Percentiles rank a stretch among this genome's conserved stretches.
Evolutionary conservation across 2,329 filamentous ascomycete species (phyloP).

Genomic region (Chrysoporthe puriensis): DNA sequence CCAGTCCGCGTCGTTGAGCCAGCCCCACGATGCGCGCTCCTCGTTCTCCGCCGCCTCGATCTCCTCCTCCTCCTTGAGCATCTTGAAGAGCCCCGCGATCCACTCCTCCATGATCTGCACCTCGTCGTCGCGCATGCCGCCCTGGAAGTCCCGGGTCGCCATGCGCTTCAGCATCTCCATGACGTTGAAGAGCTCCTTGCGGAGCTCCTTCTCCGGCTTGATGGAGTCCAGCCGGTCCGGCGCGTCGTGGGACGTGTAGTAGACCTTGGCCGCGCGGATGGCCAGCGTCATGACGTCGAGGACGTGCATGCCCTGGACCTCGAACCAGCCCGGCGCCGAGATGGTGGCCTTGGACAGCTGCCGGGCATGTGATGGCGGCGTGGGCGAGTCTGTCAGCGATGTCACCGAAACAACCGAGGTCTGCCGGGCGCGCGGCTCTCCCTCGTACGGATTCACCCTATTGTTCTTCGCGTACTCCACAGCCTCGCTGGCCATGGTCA

Average conservation of each 20-base stretch:
- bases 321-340: conserved; percentile 70
- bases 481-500: conserved; percentile 71
- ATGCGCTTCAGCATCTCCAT: conserved; percentile 92
- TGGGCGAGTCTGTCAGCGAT: conserved; percentile 27
- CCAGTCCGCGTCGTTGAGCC: conserved; percentile 80
- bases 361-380: conserved; percentile 28
- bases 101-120: conserved; percentile 74
- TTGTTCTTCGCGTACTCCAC: conserved; percentile 59
- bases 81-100: conserved; percentile 76
- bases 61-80: conserved; percentile 76
- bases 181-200: conserved; percentile 80
- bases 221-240: conserved; percentile 85
- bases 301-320: conserved; percentile 89
- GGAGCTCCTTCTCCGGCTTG: conserved; percentile 83
- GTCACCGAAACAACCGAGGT: conserved; percentile 27
- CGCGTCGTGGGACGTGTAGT: conserved; percentile 91
- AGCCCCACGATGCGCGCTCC: conserved; percentile 76
- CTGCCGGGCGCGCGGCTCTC: conserved; percentile 36
- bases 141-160: conserved; percentile 83
- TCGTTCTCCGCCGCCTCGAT: conserved; percentile 73
- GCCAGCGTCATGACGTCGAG: conserved; percentile 91
- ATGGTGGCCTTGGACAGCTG: conserved; percentile 34
- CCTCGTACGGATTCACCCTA: conserved; percentile 29
- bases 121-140: conserved; percentile 80
- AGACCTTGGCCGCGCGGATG: conserved; percentile 94